Percentiles rank a stretch among this genome's conserved stretches.
Conservation (phyloP, 179 eudicot species). For the Drosera spatulata region DNA sequence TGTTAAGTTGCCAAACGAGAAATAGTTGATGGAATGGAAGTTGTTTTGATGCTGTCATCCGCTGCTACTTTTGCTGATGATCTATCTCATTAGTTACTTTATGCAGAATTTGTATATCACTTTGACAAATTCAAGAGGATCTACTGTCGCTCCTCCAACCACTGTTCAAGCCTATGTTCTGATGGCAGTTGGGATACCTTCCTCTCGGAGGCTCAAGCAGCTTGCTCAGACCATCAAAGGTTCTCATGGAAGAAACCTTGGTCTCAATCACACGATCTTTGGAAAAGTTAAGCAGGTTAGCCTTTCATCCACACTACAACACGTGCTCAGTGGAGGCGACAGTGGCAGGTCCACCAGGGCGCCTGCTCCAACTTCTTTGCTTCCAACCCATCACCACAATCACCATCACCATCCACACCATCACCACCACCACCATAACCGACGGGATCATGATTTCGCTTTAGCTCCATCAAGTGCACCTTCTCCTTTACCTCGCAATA, state of each 20-base stretch:
- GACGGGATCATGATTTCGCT: conserved; percentile 10
- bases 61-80: no score
- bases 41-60: not conserved
- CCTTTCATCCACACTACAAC: conserved; percentile 72
- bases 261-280: conserved; percentile 79
- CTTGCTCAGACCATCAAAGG: conserved; percentile 72
- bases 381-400: conserved; percentile 48
- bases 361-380: conserved; percentile 63
- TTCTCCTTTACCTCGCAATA: conserved; percentile 31
- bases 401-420: conserved; percentile 6
- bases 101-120: conserved; percentile 81
- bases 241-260: conserved; percentile 74
- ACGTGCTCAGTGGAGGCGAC: conserved; percentile 33
- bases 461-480: conserved; percentile 47
- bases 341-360: conserved; percentile 17
- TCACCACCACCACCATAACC: conserved; percentile 28
- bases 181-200: conserved; percentile 50
- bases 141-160: conserved; percentile 72
- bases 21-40: not conserved
- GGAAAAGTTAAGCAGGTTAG: conserved; percentile 87
- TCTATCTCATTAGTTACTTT: no score
- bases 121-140: conserved; percentile 70
- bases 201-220: conserved; percentile 69
- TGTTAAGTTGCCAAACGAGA: no score
- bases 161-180: conserved; percentile 64